Conservation (phyloP, 345 rosid species). For the Xanthoceras sorbifolium region DNA sequence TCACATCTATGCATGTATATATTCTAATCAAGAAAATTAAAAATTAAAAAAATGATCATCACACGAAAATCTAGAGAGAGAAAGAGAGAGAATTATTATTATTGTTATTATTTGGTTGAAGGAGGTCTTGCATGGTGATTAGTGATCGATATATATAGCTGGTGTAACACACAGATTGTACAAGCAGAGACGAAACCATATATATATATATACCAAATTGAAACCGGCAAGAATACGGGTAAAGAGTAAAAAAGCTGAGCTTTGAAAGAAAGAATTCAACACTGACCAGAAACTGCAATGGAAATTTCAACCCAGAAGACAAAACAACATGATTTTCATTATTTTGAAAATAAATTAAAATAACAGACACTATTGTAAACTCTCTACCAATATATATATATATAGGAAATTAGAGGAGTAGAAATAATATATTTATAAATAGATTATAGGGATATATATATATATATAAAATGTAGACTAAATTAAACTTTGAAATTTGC, state of each 20-base stretch:
- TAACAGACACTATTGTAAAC: not conserved
- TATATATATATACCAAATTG: constrained; percentile 11
- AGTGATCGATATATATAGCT: constrained; percentile 13
- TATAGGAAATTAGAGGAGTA: not conserved
- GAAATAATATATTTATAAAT: not conserved
- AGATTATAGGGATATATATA: too few relatives aligned
- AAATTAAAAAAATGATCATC: not conserved
- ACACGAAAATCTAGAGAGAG: not conserved
- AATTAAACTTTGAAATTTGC: constrained; percentile 23
- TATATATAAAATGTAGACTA: constrained; percentile 8
- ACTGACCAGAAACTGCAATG: constrained; percentile 23
- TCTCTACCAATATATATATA: not conserved
- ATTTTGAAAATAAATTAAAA: too few relatives aligned
- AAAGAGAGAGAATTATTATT: not conserved
- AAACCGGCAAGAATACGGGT: constrained; percentile 38
- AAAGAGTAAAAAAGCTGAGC: constrained; percentile 33
- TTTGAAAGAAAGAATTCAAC: constrained; percentile 22
- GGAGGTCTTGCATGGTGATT: constrained; percentile 30
- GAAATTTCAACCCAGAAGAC: constrained; percentile 22
- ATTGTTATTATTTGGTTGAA: constrained; percentile 14
- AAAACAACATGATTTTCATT: not conserved
- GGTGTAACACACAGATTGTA: constrained; percentile 23
- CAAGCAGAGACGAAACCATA: constrained; percentile 27
- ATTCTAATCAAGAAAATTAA: constrained; percentile 5
- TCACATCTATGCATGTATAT: constrained; percentile 34